These are phyloP conservation scores for Phylloporus sp. DNA, from an alignment of 768 basidiomycete genomes.

Conservation along the genomic window DNA sequence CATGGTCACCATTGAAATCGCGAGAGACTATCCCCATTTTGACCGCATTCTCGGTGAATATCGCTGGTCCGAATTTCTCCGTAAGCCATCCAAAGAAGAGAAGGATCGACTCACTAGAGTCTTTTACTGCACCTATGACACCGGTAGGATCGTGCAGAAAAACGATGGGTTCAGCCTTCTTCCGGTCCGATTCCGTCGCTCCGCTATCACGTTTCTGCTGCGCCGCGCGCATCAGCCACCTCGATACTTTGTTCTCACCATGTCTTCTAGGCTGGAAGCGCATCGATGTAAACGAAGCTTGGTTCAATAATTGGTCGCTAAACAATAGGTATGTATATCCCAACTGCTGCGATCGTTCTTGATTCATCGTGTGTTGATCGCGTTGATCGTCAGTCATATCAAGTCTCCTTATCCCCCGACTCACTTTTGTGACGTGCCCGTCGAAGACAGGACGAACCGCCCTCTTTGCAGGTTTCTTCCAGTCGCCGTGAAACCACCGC, in stretches of 20 bases:
- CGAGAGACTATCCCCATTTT: slow-evolving; percentile 27
- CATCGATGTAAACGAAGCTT: slow-evolving; percentile 38
- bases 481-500: slow-evolving; percentile 20
- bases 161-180: slow-evolving; percentile 33
- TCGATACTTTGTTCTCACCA: background rate
- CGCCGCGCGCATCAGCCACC: background rate
- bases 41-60: slow-evolving; percentile 39
- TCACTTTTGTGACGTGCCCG: slow-evolving; percentile 36
- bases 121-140: slow-evolving; percentile 37
- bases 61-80: slow-evolving; percentile 38
- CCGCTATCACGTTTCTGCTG: background rate
- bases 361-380: background rate
- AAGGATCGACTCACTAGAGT: slow-evolving; percentile 26
- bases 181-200: background rate
- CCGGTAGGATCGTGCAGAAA: slow-evolving; percentile 41
- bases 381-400: slow-evolving; percentile 24
- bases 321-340: slow-evolving; percentile 22
- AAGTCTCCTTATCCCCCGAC: slow-evolving; percentile 39
- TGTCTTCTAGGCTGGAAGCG: slow-evolving; percentile 42
- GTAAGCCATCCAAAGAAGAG: slow-evolving; percentile 29
- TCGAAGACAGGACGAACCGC: slow-evolving; percentile 35
- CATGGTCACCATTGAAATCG: slow-evolving; percentile 43
- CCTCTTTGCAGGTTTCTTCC: slow-evolving; percentile 44
- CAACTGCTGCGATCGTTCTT: background rate
- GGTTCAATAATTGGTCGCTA: slow-evolving; percentile 33